Evolutionary conservation across 2,329 filamentous ascomycete genomes (phyloP), one percentile per base, ranked within the genome.

Genomic region (Colletotrichum neosansevieriae): DNA sequence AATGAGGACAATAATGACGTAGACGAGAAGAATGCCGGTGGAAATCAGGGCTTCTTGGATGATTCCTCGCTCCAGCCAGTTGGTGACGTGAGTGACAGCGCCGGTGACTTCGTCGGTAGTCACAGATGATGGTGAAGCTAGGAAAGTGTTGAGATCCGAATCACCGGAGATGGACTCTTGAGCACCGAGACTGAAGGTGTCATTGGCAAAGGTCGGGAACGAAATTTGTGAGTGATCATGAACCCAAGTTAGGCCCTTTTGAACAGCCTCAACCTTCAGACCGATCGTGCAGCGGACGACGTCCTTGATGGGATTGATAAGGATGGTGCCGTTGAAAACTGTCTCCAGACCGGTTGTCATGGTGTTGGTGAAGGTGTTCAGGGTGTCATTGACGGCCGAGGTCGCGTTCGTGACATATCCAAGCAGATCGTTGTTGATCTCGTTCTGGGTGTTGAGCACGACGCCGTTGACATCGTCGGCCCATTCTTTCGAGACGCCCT

Each of bases 171-270:
- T 80, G 42, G 86, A 87, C 51, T 86, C 84, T 36, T 88, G 82
- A 63, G 94, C 92, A 47, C 94, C 94, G 60, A 91, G 82, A 67
- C 93, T 95, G 81, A 98, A 97, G 1, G 92, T 92, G 76, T 97
- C 87, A 74, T 93, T 91, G 29, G 88, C 84, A 69, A 98, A 89
- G 60, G 88, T 80, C 0, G 96, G 96, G 73, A 99, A 91, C 68
- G 88, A 83, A 73, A 99, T 86, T 70, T 96, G 88, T 3, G 96
- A 94, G 76, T 98, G 84, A 72, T 98, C 91, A 74, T 92, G 88
- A 11, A 97, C 92, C 95, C 95, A 99, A 1, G 93, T 97, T n/a
- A 98, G 85, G 12, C 92, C 96, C 75, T 92, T 91, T 78, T 98
- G 89, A 72, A 99, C 89, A 21, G 90, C 88, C 72, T 92, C 89